Evolutionary conservation across 2,329 filamentous ascomycete genomes (phyloP), one percentile per base, ranked within the genome.

Genomic region (Penicillium sp.): DNA sequence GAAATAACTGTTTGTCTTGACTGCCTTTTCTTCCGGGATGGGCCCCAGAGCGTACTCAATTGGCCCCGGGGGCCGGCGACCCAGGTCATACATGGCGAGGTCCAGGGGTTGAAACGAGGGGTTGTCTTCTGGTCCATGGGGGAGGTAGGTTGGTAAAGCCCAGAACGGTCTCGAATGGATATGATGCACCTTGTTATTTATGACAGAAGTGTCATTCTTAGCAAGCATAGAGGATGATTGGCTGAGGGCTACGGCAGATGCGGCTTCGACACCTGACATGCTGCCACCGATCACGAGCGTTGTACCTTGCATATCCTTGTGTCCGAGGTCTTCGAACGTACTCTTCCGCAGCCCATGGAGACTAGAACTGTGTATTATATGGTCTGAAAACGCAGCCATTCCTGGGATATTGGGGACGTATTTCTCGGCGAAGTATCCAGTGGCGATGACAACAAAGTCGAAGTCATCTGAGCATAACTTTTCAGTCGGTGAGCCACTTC

Each of bases 211-310:
- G 8, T 36, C 14, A 9, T 36, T 43, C 2, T 41, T 44, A 0
- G 45, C 16, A 67, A 88, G 77, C 11, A 73, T 71, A 3, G 81
- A 81, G 5, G 85, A 85, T 0, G 89, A 92, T 1, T 93, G 71
- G 57, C 92, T 85, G 4, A 84, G 79, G 10, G 88, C 89, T 46
- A 92, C 83, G 2, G 86, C 85, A 9, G 84, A 86, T 0, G 89
- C 87, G 45, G 88, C 87, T 74, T 95, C 90, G 5, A 89, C 83
- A 0, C 89, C 90, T 2, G 89, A 93, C 81, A 94, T 92, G 63
- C 92, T 89, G 0, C 89, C 90, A 0, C 90, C 90, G 1, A 92
- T 83, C 0, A 95, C 78, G 1, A 91, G 77, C 14, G 94, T 84
- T 64, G 86, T 89, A 16, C 83, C 82, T 1, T 78, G 24, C 5